Evolutionary conservation across 2,329 filamentous ascomycete species (phyloP).

Genomic region (Exophiala alcalophila): DNA sequence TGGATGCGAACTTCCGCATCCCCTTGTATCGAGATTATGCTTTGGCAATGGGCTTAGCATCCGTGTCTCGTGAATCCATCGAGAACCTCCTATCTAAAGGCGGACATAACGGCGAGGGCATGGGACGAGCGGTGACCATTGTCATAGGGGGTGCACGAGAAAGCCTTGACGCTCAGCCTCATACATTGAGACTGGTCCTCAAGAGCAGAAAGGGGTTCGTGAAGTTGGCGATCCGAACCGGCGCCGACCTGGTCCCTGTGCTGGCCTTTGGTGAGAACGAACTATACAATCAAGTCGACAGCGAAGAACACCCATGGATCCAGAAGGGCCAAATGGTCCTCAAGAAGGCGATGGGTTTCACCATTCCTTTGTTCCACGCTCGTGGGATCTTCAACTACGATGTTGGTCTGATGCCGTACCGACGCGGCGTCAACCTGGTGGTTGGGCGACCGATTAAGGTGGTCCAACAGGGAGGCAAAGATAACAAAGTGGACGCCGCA

Average conservation of each 20-base stretch:
- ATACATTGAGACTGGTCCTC: constrained; percentile 72
- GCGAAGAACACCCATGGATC: constrained; percentile 71
- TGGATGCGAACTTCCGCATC: constrained; percentile 94
- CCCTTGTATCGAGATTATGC: constrained; percentile 93
- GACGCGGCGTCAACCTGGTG: constrained; percentile 81
- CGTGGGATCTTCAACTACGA: constrained; percentile 97
- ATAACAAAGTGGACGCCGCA: constrained; percentile 63
- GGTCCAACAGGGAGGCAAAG: constrained; percentile 54
- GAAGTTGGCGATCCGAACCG: constrained; percentile 85
- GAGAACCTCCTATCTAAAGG: constrained; percentile 81
- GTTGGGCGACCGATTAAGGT: constrained; percentile 79
- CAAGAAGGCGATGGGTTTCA: constrained; percentile 87
- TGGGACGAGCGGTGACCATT: constrained; percentile 94
- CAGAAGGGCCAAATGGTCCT: constrained; percentile 78
- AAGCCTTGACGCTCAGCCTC: constrained; percentile 81
- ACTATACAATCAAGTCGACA: constrained; percentile 84
- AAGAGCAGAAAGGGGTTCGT: constrained; percentile 86
- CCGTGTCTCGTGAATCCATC: constrained; percentile 87
- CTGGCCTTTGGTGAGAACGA: constrained; percentile 95
- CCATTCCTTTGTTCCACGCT: constrained; percentile 84
- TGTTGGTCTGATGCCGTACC: constrained; percentile 91
- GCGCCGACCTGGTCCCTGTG: constrained; percentile 91
- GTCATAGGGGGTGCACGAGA: constrained; percentile 91
- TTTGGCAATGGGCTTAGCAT: constrained; percentile 80
- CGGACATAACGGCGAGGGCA: constrained; percentile 72